These are phyloP conservation scores for Colletotrichum cereale DNA, from an alignment of 2,329 filamentous ascomycete genomes.

Conservation along the genomic window DNA sequence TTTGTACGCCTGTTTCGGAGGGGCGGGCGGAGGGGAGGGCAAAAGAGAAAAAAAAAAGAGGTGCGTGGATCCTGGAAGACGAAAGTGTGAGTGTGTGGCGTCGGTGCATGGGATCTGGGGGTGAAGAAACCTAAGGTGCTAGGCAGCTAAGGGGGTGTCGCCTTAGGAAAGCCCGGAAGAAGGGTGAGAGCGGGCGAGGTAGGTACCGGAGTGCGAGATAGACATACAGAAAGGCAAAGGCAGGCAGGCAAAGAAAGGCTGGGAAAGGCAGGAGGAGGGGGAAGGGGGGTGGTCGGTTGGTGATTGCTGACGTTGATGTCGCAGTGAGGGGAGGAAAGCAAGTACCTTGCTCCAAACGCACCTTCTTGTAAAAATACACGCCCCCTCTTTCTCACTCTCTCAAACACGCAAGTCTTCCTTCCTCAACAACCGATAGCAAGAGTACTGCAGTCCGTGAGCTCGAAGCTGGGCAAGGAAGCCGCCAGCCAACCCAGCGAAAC, in stretches of 20 bases:
- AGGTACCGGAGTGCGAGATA: slow-evolving; percentile 16
- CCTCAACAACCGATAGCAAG: slow-evolving; percentile 24
- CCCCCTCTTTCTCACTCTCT: slow-evolving; percentile 11
- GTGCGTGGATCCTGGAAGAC: slow-evolving; percentile 29
- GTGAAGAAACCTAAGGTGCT: slow-evolving; percentile 17
- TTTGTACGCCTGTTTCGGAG: slow-evolving; percentile 40
- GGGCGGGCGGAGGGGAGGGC: neutral
- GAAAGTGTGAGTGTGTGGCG: slow-evolving; percentile 31
- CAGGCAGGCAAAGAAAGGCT: neutral
- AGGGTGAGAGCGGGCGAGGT: slow-evolving; percentile 5
- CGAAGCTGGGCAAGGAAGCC: slow-evolving; percentile 2
- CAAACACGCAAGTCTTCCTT: slow-evolving; percentile 11
- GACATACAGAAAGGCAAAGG: neutral
- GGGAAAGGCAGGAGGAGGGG: neutral
- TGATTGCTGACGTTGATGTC: slow-evolving; percentile 37
- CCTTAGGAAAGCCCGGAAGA: slow-evolving; percentile 8
- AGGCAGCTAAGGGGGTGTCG: slow-evolving; percentile 12
- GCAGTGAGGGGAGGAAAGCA: slow-evolving; percentile 28
- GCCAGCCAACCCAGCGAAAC: slow-evolving; percentile 10
- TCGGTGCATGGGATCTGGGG: slow-evolving; percentile 34
- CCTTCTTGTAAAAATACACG: slow-evolving; percentile 17
- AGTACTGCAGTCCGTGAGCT: slow-evolving; percentile 15
- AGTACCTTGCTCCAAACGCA: slow-evolving; percentile 1
- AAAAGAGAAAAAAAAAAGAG: slow-evolving; percentile 23
- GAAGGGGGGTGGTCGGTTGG: neutral